Evolutionary conservation across 73 alveolate species (phyloP).

Genomic region (Paramecium octaurelia): DNA sequence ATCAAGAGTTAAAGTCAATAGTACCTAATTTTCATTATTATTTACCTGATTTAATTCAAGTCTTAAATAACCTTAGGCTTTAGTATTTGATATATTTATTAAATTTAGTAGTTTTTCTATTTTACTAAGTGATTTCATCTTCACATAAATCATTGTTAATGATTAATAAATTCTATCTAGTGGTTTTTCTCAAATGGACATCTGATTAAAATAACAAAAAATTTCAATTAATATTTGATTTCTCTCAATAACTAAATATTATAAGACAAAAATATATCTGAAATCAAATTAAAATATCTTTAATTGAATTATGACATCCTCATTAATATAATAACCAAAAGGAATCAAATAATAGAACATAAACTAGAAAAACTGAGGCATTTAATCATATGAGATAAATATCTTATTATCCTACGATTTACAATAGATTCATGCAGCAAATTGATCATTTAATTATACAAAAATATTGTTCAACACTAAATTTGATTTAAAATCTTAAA

Average conservation of each 20-base stretch:
- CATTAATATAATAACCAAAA: neutral
- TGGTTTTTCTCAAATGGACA: neutral
- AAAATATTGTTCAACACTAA: neutral
- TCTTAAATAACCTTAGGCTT: too few species aligned
- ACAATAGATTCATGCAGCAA: neutral
- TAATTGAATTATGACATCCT: neutral
- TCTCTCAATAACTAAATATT: neutral
- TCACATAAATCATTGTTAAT: neutral
- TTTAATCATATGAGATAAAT: too few species aligned
- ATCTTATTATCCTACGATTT: too few species aligned
- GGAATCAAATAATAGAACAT: neutral
- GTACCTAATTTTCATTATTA: neutral
- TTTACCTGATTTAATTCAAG: too few species aligned
- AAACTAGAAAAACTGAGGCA: neutral
- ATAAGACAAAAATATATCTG: neutral
- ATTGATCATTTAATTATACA: neutral
- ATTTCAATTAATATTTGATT: neutral
- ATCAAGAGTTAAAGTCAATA: neutral
- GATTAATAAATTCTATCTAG: neutral
- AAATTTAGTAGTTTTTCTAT: neutral
- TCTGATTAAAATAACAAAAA: neutral
- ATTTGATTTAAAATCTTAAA: neutral
- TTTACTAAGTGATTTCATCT: neutral
- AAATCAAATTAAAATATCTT: neutral
- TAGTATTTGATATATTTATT: too few species aligned